These are phyloP conservation scores for Cenococcum geophilum DNA, from an alignment of 495 filamentous ascomycete genomes.

Conservation along the genomic window DNA sequence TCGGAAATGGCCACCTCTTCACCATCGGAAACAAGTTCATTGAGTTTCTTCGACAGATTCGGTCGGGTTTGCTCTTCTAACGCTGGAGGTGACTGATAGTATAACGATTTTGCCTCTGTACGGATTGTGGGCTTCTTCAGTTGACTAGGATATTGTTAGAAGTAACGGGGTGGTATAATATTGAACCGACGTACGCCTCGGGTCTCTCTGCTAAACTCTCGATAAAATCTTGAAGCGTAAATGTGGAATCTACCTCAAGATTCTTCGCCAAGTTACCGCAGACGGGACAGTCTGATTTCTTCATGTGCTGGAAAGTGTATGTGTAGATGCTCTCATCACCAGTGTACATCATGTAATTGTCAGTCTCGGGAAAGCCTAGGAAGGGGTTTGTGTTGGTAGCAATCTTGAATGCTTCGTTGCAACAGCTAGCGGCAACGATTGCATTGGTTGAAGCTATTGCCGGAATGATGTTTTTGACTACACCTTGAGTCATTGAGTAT, in stretches of 20 bases:
- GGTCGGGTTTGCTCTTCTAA: constrained; percentile 73
- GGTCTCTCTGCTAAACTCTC: constrained; percentile 76
- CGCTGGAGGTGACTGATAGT: constrained; percentile 75
- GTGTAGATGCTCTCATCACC: constrained; percentile 94
- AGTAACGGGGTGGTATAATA: neutral
- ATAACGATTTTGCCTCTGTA: constrained; percentile 75
- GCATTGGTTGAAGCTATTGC: constrained; percentile 98
- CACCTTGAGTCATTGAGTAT: constrained; percentile 94
- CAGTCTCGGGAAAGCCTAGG: constrained; percentile 46
- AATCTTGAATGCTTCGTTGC: constrained; percentile 96
- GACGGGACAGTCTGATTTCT: constrained; percentile 89
- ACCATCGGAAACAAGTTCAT: constrained; percentile 56
- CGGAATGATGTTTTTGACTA: constrained; percentile 99
- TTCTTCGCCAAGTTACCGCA: constrained; percentile 76
- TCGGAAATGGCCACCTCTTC: constrained; percentile 79
- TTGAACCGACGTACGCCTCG: constrained; percentile 50
- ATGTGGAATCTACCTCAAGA: constrained; percentile 60
- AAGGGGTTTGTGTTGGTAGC: constrained; percentile 72
- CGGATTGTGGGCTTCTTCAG: constrained; percentile 79
- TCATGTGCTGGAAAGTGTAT: constrained; percentile 88
- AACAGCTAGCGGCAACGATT: constrained; percentile 89
- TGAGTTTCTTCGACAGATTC: constrained; percentile 73
- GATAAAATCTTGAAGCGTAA: constrained; percentile 78
- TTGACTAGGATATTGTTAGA: constrained; percentile 30
- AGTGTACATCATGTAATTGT: constrained; percentile 99